Conservation (phyloP, 1,139 yeast genomes). For the Candida neerlandica region DNA sequence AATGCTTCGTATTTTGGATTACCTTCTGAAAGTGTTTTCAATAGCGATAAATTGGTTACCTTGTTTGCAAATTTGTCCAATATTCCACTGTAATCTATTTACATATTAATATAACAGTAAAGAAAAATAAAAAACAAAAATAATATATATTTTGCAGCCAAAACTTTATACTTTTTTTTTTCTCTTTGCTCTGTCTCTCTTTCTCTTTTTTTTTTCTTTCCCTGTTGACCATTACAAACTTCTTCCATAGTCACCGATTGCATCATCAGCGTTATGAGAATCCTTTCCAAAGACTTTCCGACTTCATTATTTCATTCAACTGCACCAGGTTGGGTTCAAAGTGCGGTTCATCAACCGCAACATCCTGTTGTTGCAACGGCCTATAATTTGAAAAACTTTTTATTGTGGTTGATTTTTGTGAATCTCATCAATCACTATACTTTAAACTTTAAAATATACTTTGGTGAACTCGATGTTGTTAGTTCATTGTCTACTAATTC, state of each 20-base stretch:
- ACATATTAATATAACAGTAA: not conserved
- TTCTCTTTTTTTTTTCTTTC: not conserved
- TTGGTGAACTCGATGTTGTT: constrained; percentile 20
- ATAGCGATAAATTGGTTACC: constrained; percentile 44
- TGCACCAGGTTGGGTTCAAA: constrained; percentile 10
- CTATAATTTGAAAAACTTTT: constrained; percentile 10
- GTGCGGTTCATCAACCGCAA: constrained; percentile 2
- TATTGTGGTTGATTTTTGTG: constrained; percentile 12
- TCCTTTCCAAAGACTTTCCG: constrained; percentile 10
- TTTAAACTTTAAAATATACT: constrained; percentile 10
- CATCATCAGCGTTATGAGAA: constrained; percentile 6
- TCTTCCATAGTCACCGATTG: not conserved
- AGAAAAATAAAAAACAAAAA: not conserved
- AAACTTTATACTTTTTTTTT: not conserved
- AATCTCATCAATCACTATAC: constrained; percentile 12
- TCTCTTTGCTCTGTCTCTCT: not conserved
- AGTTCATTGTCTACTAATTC: constrained; percentile 13
- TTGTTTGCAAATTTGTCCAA: constrained; percentile 40
- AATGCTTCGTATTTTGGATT: constrained; percentile 49
- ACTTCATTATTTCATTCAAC: constrained; percentile 11
- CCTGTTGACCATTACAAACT: not conserved
- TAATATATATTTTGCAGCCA: constrained; percentile 1
- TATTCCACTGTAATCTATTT: constrained; percentile 21
- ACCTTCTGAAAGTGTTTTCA: constrained; percentile 41
- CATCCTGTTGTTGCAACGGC: constrained; percentile 2